Base-by-base conservation (phyloP, 495 filamentous ascomycete genomes). In the Annulohypoxylon maeteangense region DNA sequence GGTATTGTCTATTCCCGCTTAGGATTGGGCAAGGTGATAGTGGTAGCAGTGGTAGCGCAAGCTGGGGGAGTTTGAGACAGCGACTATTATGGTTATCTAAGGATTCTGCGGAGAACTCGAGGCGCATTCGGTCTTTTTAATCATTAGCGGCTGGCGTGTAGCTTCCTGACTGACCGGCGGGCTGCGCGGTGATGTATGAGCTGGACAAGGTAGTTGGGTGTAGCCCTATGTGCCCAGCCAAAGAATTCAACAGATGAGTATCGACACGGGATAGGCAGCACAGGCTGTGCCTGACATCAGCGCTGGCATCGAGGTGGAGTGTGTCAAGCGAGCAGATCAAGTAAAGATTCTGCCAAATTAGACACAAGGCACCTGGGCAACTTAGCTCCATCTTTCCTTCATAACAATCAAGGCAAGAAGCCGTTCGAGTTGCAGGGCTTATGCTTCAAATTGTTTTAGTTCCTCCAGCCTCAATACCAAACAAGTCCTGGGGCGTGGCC, bases 41-140 rank as follows among this genome's bases (percentile, higher is more conserved):
- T 58, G 65, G 67, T 68, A 59, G 70, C 34, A 61, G 62, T 58
- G 61, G 75, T 77, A 59, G 75, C 74, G 75, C 74, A 72, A 74
- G 71, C 67, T 76, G 69, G 64, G 74, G 58, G 63, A 60, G 25
- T 64, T 75, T 77, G 68, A 78, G 75, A 78, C 75, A 78, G 61
- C 63, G 47, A 66, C 70, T 74, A 70, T 70, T 72, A 65, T 50
- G 55, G 56, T 73, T 71, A 68, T 76, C 50, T 48, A 47, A 34
- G 67, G 55, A 62, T 69, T 67, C 40, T 65, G 67, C 56, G 47
- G 68, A 69, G 55, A 62, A 42, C 54, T 72, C 63, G 70, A 71
- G 68, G 74, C 62, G 67, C 66, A 68, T 70, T 70, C 64, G 63
- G 65, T 67, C 71, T 66, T 66, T 78, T 75, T 69, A 68, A 70